phyloP scores from a whole-genome alignment of 1,284 basidiomycete species.

The Ceratobasidium sp. region DNA sequence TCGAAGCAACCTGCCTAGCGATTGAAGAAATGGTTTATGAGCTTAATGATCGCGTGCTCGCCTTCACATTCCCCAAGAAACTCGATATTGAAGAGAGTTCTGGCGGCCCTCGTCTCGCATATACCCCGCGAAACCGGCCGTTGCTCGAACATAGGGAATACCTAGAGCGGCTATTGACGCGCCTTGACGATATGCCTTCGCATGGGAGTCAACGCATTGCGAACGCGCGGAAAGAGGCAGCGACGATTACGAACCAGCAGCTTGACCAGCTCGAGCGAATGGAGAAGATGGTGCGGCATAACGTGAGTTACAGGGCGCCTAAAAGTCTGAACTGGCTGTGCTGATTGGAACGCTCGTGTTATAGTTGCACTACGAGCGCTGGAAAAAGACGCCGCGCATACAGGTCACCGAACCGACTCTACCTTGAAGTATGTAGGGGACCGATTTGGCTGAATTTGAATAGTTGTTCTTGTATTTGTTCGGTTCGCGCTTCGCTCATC shows the following conservation, averaged over 20 bases:
- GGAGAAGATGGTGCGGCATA: conserved; percentile 44
- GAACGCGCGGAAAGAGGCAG: conserved; percentile 17
- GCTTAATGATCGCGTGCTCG: conserved; percentile 26
- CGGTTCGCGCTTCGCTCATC: not conserved
- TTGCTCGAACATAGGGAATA: conserved; percentile 34
- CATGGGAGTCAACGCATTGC: not conserved
- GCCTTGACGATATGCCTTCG: conserved; percentile 20
- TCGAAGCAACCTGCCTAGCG: conserved; percentile 6
- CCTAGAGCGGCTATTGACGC: conserved; percentile 18
- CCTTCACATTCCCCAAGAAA: conserved; percentile 26
- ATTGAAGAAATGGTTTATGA: conserved; percentile 33
- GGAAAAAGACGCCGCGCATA: conserved; percentile 43
- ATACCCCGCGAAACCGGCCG: conserved; percentile 19
- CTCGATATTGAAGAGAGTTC: conserved; percentile 8
- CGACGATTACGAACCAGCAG: not conserved
- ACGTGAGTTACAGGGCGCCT: not conserved
- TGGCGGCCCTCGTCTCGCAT: not conserved
- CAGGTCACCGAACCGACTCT: conserved; percentile 25
- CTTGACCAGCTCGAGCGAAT: conserved; percentile 32
- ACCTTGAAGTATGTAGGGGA: not conserved
- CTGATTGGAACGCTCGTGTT: not conserved
- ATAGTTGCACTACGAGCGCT: conserved; percentile 35
- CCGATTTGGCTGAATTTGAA: not conserved
- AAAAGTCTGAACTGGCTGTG: not conserved
- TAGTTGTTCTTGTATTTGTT: not conserved